A percentile compares a stretch with the other conserved stretches of the same genome.
phyloP scores from a whole-genome alignment of 2,329 filamentous ascomycete species.

The Claviceps sp. region DNA sequence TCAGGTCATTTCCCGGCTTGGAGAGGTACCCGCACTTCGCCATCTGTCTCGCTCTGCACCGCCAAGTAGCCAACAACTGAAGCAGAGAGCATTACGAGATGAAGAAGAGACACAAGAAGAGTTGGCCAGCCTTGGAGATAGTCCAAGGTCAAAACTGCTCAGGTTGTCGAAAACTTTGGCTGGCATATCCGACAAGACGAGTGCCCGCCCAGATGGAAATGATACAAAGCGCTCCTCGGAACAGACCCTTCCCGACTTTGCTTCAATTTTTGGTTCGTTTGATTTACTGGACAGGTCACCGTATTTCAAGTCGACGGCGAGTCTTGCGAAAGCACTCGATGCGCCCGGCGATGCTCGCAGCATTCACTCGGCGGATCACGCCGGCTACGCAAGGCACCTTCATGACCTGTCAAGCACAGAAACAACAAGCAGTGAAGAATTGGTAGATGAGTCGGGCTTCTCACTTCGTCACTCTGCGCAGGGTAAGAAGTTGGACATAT shows the following conservation, averaged over 20 bases:
- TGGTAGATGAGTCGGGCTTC: slow-evolving; percentile 3
- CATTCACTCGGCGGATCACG: background rate
- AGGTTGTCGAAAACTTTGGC: background rate
- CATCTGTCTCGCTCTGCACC: slow-evolving; percentile 2
- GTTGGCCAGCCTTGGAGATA: background rate
- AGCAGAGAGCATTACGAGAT: background rate
- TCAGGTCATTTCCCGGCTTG: background rate
- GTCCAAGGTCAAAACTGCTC: background rate
- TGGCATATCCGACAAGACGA: background rate
- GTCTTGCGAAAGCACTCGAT: background rate
- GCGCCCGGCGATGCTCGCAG: background rate
- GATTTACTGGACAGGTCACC: slow-evolving; percentile 14
- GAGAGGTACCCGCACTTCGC: background rate
- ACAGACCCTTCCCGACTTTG: slow-evolving; percentile 14
- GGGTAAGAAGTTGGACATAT: slow-evolving; percentile 17
- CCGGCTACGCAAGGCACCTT: slow-evolving; percentile 10
- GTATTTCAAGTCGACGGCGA: slow-evolving; percentile 10
- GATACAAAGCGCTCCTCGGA: slow-evolving; percentile 9
- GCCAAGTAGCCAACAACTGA: background rate
- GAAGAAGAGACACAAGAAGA: background rate
- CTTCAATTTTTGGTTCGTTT: slow-evolving; percentile 17
- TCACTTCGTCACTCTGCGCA: slow-evolving; percentile 1
- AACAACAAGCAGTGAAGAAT: slow-evolving; percentile 8
- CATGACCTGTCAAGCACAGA: slow-evolving; percentile 14
- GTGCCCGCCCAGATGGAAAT: background rate